Conservation (phyloP, 2,329 filamentous ascomycete genomes). For the Colletotrichum cuscutae region DNA sequence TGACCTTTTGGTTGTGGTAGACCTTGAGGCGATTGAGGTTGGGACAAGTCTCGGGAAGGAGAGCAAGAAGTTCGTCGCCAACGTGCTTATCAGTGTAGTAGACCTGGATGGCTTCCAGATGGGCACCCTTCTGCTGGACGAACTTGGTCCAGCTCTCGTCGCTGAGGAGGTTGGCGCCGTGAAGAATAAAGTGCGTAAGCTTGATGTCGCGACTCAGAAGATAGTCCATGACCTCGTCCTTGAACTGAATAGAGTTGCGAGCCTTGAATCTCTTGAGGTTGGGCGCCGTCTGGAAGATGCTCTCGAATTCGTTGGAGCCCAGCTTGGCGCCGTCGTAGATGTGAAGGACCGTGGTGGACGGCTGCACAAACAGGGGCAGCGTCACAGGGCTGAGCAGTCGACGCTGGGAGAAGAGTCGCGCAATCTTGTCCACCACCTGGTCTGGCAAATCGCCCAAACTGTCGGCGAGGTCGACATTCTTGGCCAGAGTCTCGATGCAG, state of each 20-base stretch:
- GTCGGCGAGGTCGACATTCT: conserved; percentile 71
- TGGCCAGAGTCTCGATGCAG: conserved; percentile 71
- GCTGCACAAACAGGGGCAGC: conserved; percentile 66
- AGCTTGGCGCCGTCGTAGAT: conserved; percentile 74
- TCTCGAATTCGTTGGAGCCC: conserved; percentile 78
- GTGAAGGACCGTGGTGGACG: conserved; percentile 59
- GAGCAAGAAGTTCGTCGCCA: conserved; percentile 73
- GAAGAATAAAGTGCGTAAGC: conserved; percentile 80
- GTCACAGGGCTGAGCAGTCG: conserved; percentile 65
- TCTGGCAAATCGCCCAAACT: conserved; percentile 70
- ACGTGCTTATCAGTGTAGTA: conserved; percentile 88
- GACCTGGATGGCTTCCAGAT: conserved; percentile 77
- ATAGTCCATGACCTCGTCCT: conserved; percentile 85
- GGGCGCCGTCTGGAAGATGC: conserved; percentile 81
- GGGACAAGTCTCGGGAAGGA: conserved; percentile 73
- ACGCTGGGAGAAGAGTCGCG: conserved; percentile 68
- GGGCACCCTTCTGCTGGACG: conserved; percentile 71
- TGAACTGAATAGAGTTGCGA: conserved; percentile 90
- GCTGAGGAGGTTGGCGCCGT: conserved; percentile 85
- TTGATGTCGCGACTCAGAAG: conserved; percentile 76
- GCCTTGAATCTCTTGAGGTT: conserved; percentile 77
- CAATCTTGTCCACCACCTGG: conserved; percentile 66
- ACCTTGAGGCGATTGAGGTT: conserved; percentile 82
- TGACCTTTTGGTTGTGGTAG: conserved; percentile 80
- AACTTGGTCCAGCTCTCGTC: conserved; percentile 79